Evolutionary conservation across 495 filamentous ascomycete species (phyloP).

Genomic region (Sporormia fimetaria): DNA sequence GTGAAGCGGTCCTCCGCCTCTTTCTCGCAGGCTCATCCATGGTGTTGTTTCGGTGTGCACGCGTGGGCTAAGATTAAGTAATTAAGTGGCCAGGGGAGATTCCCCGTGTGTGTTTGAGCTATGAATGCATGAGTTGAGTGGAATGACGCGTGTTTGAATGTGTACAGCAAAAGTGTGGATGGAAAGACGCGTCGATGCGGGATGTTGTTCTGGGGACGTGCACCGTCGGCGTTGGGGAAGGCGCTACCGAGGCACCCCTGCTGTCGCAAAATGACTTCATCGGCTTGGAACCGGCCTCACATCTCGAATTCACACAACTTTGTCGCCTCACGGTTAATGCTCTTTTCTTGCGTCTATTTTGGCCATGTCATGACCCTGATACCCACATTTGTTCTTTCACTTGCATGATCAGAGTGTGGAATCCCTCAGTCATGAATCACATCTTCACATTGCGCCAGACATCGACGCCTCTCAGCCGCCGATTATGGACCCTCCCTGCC

Average conservation of each 20-base stretch:
- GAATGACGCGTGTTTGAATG: neutral
- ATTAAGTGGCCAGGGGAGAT: neutral
- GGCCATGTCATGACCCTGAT: slow-evolving; percentile 1
- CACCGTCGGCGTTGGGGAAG: neutral
- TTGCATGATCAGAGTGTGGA: neutral
- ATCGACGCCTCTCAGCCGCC: slow-evolving; percentile 1
- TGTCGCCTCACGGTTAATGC: neutral
- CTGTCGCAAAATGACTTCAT: slow-evolving; percentile 21
- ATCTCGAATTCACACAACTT: neutral
- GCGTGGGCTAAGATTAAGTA: neutral
- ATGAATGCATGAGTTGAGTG: slow-evolving; percentile 2
- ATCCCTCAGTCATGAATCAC: neutral
- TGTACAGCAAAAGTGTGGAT: neutral
- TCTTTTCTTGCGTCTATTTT: neutral
- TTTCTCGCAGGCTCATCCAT: slow-evolving; percentile 21
- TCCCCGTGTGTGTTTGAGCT: slow-evolving; percentile 1
- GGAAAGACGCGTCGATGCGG: slow-evolving; percentile 3
- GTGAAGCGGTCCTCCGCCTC: slow-evolving; percentile 16
- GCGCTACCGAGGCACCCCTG: slow-evolving; percentile 5
- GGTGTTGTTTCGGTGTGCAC: neutral
- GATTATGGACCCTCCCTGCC: neutral
- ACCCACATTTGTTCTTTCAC: too few relatives aligned
- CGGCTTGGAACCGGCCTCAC: neutral
- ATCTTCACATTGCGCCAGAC: slow-evolving; percentile 6
- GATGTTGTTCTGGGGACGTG: neutral